Evolutionary conservation across 805 yeast genomes (phyloP).

Genomic region (Schwanniomyces vanrijiae): DNA sequence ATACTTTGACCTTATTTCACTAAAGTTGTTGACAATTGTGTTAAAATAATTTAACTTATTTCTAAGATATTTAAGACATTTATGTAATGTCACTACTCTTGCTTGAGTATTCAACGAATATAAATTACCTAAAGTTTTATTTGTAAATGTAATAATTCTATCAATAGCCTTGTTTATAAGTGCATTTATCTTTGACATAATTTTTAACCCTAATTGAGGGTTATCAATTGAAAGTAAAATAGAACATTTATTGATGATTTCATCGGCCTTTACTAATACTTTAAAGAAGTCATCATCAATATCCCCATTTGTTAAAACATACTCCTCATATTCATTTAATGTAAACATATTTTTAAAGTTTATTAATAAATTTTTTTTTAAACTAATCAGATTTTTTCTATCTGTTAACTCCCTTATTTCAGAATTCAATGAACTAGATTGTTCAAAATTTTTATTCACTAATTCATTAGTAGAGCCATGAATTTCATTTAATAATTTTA

Average conservation of each 20-base stretch:
- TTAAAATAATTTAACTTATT: constrained; percentile 52
- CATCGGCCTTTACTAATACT: constrained; percentile 59
- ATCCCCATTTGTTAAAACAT: constrained; percentile 48
- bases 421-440: constrained; percentile 20
- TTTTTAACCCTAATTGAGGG: constrained; percentile 61
- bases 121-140: constrained; percentile 32
- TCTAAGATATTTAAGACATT: constrained; percentile 29
- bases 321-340: constrained; percentile 70
- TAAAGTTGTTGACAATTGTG: constrained; percentile 59
- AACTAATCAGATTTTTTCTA: constrained; percentile 31
- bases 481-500: constrained; percentile 19
- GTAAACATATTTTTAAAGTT: constrained; percentile 64
- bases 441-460: constrained; percentile 26
- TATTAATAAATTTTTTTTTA: constrained; percentile 53
- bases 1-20: constrained; percentile 64
- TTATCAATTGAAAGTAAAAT: constrained; percentile 69
- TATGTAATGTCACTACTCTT: constrained; percentile 27
- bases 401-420: constrained; percentile 26
- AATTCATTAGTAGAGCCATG: constrained; percentile 39
- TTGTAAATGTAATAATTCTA: constrained; percentile 28
- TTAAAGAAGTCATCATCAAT: constrained; percentile 57
- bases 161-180: constrained; percentile 44
- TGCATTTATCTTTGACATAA: constrained; percentile 57
- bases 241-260: constrained; percentile 66
- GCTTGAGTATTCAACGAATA: constrained; percentile 24